Base-by-base conservation (phyloP, 441 rosid species). In the Theobroma grandiflorum region DNA sequence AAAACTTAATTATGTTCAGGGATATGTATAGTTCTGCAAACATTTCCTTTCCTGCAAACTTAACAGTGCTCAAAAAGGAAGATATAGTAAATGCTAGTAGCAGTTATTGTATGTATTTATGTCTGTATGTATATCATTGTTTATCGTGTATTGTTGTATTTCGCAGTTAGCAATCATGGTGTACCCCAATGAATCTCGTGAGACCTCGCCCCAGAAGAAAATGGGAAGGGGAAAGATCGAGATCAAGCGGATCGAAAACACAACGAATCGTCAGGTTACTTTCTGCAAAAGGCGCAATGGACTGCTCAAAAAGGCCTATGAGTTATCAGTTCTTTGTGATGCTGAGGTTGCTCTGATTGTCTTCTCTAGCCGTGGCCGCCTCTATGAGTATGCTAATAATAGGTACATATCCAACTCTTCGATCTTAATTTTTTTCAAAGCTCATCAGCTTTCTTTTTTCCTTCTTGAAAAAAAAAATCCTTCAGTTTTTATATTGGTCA, bases 171-270 rank as follows among this genome's bases (percentile, higher is more conserved):
- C 76, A 74, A 81, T 55, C 64, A 96, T 90, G 98, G 93, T 84
- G 50, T 90, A 86, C 78, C 94, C 85, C 61, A 74, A 81, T 59
- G 92, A 93, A 63, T 74, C 92, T 6, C 76, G 86, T 74, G 94
- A 87, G 63, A 82, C 66, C 47, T 90, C 94, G 55, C 88, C 93
- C 12, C 87, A 82, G 95, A 93, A 91, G 87, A 94, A 90, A 84
- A 82, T 87, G 53, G 99, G 98, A 2, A 93, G 99, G 83, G 99
- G 99, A 69, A 96, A 96, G 93, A 95, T 96, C 85, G 99, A 92
- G 89, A 96, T 96, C 93, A 96, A 96, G 90, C 91, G 99, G 96
- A 96, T 96, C 92, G 99, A 96, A 80, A 96, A 96, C 94, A 96
- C 98, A 3, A 94, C 98, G 0, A 96, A 94, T 82, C 95, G 99